Evolutionary conservation across 202 grass and related monocot genomes (phyloP).

Genomic region (Brachypodium distachyon): DNA sequence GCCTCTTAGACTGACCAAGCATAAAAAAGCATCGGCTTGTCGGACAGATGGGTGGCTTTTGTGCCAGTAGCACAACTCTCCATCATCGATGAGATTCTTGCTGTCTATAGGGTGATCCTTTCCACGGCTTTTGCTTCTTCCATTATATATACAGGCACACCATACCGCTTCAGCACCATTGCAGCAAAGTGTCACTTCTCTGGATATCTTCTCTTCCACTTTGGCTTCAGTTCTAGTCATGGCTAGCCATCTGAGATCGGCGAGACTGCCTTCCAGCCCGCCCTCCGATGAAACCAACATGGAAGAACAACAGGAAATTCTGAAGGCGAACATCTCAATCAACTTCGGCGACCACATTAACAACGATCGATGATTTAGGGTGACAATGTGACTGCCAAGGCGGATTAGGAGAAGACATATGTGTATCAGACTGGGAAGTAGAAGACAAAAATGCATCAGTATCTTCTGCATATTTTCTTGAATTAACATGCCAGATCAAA

Average conservation of each 20-base stretch:
- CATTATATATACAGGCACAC: slow-evolving; percentile 5
- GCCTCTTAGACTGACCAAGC: not conserved
- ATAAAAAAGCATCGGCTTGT: slow-evolving; percentile 18
- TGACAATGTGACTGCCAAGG: too few species aligned
- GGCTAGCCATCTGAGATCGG: slow-evolving; percentile 47
- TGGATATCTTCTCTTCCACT: not conserved
- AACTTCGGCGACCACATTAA: slow-evolving; percentile 9
- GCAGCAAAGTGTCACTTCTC: not conserved
- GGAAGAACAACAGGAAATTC: slow-evolving; percentile 28
- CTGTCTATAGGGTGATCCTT: not conserved
- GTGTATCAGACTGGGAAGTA: too few species aligned
- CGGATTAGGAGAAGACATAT: too few species aligned
- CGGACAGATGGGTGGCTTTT: not conserved
- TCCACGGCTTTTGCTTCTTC: not conserved
- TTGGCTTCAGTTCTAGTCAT: slow-evolving; percentile 1
- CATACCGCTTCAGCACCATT: not conserved
- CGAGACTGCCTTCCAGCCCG: slow-evolving; percentile 34
- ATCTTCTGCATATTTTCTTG: too few species aligned
- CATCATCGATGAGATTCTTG: slow-evolving; percentile 3
- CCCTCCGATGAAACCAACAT: slow-evolving; percentile 21
- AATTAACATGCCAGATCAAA: too few species aligned
- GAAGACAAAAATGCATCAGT: too few species aligned
- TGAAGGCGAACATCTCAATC: slow-evolving; percentile 28
- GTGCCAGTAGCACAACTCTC: not conserved
- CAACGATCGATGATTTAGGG: slow-evolving; percentile 25